These are phyloP conservation scores for Aureobasidium sp. DNA, from an alignment of 2,329 filamentous ascomycete species.

Conservation along the genomic window DNA sequence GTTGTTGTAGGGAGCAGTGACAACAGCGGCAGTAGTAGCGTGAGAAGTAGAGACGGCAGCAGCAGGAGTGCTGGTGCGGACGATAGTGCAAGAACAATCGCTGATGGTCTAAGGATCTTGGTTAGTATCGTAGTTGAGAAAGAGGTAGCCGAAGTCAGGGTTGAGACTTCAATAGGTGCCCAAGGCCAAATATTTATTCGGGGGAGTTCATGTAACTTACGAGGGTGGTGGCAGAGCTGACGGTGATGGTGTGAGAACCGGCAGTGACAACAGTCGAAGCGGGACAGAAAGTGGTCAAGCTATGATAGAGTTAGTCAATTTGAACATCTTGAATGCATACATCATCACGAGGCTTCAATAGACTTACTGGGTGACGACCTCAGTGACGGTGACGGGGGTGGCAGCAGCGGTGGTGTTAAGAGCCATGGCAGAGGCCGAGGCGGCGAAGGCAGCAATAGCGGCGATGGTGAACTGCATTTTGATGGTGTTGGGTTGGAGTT, in stretches of 20 bases:
- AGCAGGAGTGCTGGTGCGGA: conserved; percentile 43
- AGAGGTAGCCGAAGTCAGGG: not conserved
- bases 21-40: conserved; percentile 17
- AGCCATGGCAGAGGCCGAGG: conserved; percentile 34
- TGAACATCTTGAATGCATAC: not conserved
- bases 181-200: not conserved
- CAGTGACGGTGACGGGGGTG: conserved; percentile 23
- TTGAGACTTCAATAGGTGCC: not conserved
- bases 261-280: conserved; percentile 24
- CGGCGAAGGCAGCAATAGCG: conserved; percentile 31
- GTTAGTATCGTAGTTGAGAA: not conserved
- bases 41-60: conserved; percentile 31
- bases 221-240: conserved; percentile 22
- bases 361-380: conserved; percentile 25
- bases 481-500: conserved; percentile 21
- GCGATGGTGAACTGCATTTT: conserved; percentile 45
- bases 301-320: not conserved
- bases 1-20: conserved; percentile 17
- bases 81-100: conserved; percentile 37
- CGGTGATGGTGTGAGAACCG: conserved; percentile 22
- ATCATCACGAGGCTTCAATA: not conserved
- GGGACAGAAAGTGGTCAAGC: conserved; percentile 22
- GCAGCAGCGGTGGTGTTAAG: conserved; percentile 24
- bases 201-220: conserved; percentile 3
- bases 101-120: not conserved